A percentile compares a stretch with the other conserved stretches of the same genome.
Conservation (phyloP, 2,329 filamentous ascomycete genomes). For the Chalaropsis ovoidea region DNA sequence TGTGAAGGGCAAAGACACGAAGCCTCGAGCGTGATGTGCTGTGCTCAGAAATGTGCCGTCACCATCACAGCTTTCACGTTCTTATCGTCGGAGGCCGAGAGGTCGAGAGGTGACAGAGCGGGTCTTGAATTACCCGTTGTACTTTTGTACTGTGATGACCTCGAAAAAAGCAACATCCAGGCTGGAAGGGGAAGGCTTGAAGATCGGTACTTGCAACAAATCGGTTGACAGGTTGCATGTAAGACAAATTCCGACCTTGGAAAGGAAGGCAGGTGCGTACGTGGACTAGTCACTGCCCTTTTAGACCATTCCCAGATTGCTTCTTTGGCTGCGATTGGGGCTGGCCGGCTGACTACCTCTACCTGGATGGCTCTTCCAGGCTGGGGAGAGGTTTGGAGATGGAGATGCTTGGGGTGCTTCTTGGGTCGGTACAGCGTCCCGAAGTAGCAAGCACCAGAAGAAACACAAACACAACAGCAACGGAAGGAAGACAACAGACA, state of each 20-base stretch:
- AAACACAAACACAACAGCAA: slow-evolving; percentile 10
- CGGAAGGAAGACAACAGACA: slow-evolving; percentile 5
- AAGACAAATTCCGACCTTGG: neutral
- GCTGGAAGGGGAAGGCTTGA: neutral
- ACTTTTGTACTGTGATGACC: neutral
- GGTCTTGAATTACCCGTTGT: neutral
- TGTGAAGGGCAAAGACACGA: too few relatives aligned
- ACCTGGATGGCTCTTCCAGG: too few relatives aligned
- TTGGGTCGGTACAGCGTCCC: neutral
- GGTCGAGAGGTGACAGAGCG: neutral
- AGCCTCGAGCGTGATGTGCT: too few relatives aligned
- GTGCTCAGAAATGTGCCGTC: too few relatives aligned
- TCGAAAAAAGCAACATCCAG: neutral
- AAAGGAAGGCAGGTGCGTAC: neutral
- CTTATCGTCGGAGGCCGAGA: too few relatives aligned
- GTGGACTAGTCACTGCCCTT: too few relatives aligned
- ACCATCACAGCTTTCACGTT: too few relatives aligned
- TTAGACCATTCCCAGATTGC: neutral
- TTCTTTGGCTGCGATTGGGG: neutral
- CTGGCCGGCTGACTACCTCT: too few relatives aligned
- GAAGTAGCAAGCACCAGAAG: neutral
- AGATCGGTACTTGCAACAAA: neutral
- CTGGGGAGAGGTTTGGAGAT: neutral
- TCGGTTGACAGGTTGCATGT: slow-evolving; percentile 1
- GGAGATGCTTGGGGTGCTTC: neutral